Evolutionary conservation across 495 filamentous ascomycete species (phyloP), one percentile per base, ranked within the genome.

Genomic region (Lophiostoma macrostomum): DNA sequence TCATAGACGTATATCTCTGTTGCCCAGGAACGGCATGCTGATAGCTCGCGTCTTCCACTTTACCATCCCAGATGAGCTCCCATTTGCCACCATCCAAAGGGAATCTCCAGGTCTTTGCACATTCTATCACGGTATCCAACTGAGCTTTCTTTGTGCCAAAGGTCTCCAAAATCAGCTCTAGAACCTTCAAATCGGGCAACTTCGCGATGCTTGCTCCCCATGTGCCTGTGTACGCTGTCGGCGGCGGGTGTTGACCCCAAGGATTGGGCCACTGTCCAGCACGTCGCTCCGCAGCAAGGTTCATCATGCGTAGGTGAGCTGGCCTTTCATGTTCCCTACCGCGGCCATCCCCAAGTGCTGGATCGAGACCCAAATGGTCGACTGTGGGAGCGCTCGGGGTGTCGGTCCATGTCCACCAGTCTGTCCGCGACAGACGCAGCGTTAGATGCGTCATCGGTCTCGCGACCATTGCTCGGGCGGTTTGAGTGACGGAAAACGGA

Each of bases 21-120:
- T n/a, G n/a, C n/a, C n/a, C n/a, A n/a, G n/a, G n/a, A n/a, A n/a
- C n/a, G n/a, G n/a, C n/a, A n/a, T n/a, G n/a, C n/a, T n/a, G n/a
- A n/a, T n/a, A 47, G 2, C 23, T 48, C 39, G 20, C 23, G 23
- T 3, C 7, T 37, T 63, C 59, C 10, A 62, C 59, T 32, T 49
- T 43, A 2, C 48, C 53, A 50, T 53, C 49, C 40, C 38, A 58
- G 25, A 32, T 35, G 8, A 63, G 41, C 34, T 63, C 55, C 14
- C 24, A 30, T 13, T 35, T 16, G 4, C 11, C 12, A 1, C 29
- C 36, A 11, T 47, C 49, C n/a, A 58, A 14, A 10, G 59, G 53
- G 37, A 63, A 63, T 10, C 1, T 34, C 59, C 59, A 63, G 23
- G 48, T 58, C 38, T 58, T 53, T 14, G 59, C 54, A 23, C 49